Evolutionary conservation across 116 monocot species (phyloP).

Genomic region (Trichopus zeylanicus): DNA sequence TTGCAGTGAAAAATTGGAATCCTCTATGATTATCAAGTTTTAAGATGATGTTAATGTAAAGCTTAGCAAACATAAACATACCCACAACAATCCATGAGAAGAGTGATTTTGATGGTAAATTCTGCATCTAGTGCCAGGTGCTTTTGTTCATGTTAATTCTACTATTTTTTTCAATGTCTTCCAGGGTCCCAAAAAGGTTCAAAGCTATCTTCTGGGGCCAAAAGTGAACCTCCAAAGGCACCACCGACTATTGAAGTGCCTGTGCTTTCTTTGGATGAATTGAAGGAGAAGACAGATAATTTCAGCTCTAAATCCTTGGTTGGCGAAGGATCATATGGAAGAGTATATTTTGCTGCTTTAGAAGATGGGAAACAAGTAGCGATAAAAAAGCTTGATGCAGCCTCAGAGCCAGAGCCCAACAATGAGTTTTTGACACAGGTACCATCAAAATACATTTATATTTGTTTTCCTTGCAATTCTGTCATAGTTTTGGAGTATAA

Average conservation of each 20-base stretch:
- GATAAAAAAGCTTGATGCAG: slow-evolving; percentile 72
- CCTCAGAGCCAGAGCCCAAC: slow-evolving; percentile 42
- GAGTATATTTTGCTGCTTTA: slow-evolving; percentile 65
- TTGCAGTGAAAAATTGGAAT: too few relatives aligned
- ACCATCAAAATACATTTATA: not conserved
- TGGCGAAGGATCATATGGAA: slow-evolving; percentile 88
- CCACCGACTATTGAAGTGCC: slow-evolving; percentile 67
- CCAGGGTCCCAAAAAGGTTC: slow-evolving; percentile 31
- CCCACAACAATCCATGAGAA: not conserved
- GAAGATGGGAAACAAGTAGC: slow-evolving; percentile 46
- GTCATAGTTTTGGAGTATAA: slow-evolving; percentile 1
- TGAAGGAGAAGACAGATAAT: slow-evolving; percentile 75
- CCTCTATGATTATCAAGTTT: not conserved
- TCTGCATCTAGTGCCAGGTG: not conserved
- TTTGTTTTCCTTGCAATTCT: not conserved
- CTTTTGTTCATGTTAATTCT: not conserved
- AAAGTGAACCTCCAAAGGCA: slow-evolving; percentile 27
- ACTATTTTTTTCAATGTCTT: slow-evolving; percentile 1
- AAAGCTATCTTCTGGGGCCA: slow-evolving; percentile 21
- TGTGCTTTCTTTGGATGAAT: slow-evolving; percentile 41
- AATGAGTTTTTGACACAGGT: slow-evolving; percentile 7
- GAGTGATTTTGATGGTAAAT: not conserved
- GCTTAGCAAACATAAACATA: not conserved
- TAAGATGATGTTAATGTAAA: too few relatives aligned
- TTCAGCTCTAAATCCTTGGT: slow-evolving; percentile 77